Evolutionary conservation across 2,329 filamentous ascomycete species (phyloP).

Genomic region (Pseudonectria foliicola): DNA sequence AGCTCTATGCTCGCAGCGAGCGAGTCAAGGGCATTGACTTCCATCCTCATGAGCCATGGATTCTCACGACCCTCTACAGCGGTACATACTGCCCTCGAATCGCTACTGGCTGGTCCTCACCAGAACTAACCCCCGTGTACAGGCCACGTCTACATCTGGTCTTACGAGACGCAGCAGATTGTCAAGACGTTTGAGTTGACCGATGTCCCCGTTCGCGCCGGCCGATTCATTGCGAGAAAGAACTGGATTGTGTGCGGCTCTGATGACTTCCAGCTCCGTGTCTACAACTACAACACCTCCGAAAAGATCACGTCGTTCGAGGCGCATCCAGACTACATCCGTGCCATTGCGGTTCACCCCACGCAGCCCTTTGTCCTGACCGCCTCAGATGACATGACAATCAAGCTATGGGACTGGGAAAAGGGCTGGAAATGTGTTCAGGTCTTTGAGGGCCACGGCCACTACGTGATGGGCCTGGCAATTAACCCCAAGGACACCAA

Average conservation of each 20-base stretch:
- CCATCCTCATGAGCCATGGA: constrained; percentile 94
- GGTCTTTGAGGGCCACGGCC: constrained; percentile 91
- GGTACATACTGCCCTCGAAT: constrained; percentile 45
- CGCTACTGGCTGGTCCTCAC: neutral
- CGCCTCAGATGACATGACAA: constrained; percentile 96
- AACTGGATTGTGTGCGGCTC: constrained; percentile 98
- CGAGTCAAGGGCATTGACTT: constrained; percentile 97
- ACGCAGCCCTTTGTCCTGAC: constrained; percentile 94
- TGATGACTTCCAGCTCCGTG: constrained; percentile 79
- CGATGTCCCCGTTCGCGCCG: constrained; percentile 94
- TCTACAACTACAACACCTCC: constrained; percentile 99
- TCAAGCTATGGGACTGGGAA: constrained; percentile 99
- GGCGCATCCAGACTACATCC: constrained; percentile 96
- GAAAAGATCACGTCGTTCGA: constrained; percentile 98
- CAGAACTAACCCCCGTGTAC: constrained; percentile 7
- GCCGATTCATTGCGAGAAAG: constrained; percentile 93
- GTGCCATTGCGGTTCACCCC: constrained; percentile 91
- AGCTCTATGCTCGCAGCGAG: constrained; percentile 70
- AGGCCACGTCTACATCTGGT: constrained; percentile 99
- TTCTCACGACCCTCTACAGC: constrained; percentile 92
- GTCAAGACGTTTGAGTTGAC: constrained; percentile 99
- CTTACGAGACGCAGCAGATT: constrained; percentile 91
- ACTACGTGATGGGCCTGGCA: constrained; percentile 93
- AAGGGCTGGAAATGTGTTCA: constrained; percentile 97
- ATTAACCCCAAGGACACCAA: constrained; percentile 98